Percentiles rank a stretch among this genome's conserved stretches.
phyloP scores from a whole-genome alignment of 345 rosid species.

The Gossypium bickii region DNA sequence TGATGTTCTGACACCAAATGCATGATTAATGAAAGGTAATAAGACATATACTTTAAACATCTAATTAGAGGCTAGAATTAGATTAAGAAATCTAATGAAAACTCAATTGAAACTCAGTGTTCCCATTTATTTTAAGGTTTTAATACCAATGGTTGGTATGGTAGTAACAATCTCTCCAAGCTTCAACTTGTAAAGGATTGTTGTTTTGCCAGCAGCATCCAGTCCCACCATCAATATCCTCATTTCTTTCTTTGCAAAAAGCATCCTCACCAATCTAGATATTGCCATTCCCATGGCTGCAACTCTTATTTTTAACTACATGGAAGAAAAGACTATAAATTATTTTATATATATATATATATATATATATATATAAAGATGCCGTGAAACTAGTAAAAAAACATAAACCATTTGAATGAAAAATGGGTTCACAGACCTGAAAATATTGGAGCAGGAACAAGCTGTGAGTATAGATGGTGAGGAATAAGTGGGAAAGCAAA shows the following conservation, averaged over 20 bases:
- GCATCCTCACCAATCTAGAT: slow-evolving; percentile 40
- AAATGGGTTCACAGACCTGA: not conserved
- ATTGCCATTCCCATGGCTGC: slow-evolving; percentile 46
- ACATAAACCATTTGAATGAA: not conserved
- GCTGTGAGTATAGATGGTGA: not conserved
- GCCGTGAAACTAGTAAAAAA: not conserved
- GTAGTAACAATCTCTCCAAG: slow-evolving; percentile 72
- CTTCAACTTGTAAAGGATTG: slow-evolving; percentile 71
- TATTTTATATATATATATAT: not conserved
- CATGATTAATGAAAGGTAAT: not conserved
- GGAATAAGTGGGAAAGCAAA: not conserved
- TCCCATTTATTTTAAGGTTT: not conserved
- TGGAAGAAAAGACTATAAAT: not conserved
- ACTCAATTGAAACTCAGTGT: not conserved
- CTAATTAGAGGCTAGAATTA: not conserved
- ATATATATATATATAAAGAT: not conserved
- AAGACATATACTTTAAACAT: not conserved
- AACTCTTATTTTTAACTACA: not conserved
- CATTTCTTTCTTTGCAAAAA: slow-evolving; percentile 65
- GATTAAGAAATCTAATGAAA: not conserved
- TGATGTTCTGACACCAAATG: not conserved
- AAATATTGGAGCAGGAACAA: not conserved
- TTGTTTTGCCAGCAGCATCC: slow-evolving; percentile 76
- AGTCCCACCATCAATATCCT: slow-evolving; percentile 77
- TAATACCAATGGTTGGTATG: slow-evolving; percentile 70